Percentiles rank a stretch among this genome's conserved stretches.
Conservation (phyloP, 495 filamentous ascomycete species). For the Cairneyella variabilis region DNA sequence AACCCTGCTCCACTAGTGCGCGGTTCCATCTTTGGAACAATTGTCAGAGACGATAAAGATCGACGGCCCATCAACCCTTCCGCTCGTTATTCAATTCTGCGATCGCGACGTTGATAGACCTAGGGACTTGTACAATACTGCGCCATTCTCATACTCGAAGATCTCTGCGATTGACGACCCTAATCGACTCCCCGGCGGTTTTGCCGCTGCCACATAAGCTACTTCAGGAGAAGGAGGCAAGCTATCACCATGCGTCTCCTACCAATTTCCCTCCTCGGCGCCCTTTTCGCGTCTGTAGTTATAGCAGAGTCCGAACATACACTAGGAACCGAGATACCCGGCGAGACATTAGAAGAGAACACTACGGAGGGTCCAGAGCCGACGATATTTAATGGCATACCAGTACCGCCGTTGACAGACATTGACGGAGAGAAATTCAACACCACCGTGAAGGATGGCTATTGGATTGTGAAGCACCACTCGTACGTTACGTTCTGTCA, state of each 20-base stretch:
- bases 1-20: background rate
- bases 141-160: background rate
- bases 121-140: constrained; percentile 1
- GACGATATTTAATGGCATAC: constrained; percentile 76
- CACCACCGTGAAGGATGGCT: constrained; percentile 56
- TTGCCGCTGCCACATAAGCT: constrained; percentile 15
- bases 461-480: constrained; percentile 74
- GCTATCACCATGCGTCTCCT: constrained; percentile 24
- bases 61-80: background rate
- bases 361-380: constrained; percentile 22
- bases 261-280: constrained; percentile 18
- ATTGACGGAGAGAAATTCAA: constrained; percentile 53
- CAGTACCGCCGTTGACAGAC: constrained; percentile 69
- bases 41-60: background rate
- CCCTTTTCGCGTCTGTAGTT: constrained; percentile 17
- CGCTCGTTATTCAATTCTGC: constrained; percentile 7
- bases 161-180: background rate
- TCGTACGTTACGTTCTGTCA: constrained; percentile 44
- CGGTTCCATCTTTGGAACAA: background rate
- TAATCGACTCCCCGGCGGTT: constrained; percentile 11
- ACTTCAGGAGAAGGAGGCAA: constrained; percentile 17
- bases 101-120: constrained; percentile 1
- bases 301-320: constrained; percentile 11
- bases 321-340: background rate
- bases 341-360: constrained; percentile 15